These are phyloP conservation scores for Tolypocladium sp. DNA, from an alignment of 2,329 filamentous ascomycete species.

Conservation along the genomic window DNA sequence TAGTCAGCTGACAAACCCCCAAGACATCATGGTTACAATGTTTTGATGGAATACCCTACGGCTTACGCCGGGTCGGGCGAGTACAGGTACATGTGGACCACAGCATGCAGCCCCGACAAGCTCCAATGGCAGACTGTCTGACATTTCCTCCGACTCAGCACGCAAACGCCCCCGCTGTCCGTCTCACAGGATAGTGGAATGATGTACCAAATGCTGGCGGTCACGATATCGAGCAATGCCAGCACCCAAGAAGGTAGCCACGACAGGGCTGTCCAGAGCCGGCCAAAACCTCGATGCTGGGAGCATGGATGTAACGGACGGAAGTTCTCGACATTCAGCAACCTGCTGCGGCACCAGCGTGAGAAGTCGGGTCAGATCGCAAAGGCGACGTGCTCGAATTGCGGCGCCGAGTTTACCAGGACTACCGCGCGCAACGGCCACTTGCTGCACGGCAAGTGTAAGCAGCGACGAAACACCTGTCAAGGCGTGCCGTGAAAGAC, in stretches of 20 bases:
- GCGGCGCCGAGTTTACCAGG: conserved; percentile 86
- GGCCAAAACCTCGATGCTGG: conserved; percentile 94
- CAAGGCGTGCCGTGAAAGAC: neutral
- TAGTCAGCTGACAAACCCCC: conserved; percentile 9
- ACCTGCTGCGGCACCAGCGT: conserved; percentile 81
- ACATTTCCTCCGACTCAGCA: conserved; percentile 16
- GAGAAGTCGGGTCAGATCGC: conserved; percentile 88
- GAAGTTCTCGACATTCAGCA: conserved; percentile 94
- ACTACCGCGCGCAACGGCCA: conserved; percentile 86
- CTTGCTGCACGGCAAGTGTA: conserved; percentile 80
- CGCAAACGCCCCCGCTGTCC: conserved; percentile 28
- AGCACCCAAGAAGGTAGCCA: conserved; percentile 32
- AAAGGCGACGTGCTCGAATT: conserved; percentile 84
- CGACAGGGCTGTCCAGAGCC: conserved; percentile 63
- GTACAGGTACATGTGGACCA: conserved; percentile 26
- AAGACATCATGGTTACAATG: conserved; percentile 27
- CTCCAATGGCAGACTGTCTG: conserved; percentile 4
- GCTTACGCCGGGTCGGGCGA: conserved; percentile 22
- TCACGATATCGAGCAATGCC: conserved; percentile 25
- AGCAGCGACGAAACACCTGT: conserved; percentile 40
- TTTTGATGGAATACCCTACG: conserved; percentile 34
- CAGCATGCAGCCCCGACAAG: neutral
- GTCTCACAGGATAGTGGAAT: conserved; percentile 27
- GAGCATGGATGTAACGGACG: conserved; percentile 94
- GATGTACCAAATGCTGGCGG: conserved; percentile 33